Conservation (phyloP, 306 rosid genomes). For the Abrus pulchellus region DNA sequence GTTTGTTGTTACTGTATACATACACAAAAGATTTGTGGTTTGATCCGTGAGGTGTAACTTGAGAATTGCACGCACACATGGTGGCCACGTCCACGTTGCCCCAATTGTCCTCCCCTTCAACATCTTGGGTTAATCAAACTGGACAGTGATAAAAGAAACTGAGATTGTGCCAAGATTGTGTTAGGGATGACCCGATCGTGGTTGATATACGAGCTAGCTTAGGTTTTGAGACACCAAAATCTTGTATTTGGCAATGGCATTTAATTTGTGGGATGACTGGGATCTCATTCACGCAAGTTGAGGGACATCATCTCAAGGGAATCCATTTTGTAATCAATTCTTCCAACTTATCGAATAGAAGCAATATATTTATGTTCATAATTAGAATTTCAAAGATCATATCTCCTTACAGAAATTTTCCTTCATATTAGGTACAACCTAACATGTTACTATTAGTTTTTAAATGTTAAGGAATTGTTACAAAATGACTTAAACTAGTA, state of each 20-base stretch:
- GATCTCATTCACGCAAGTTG: slow-evolving; percentile 44
- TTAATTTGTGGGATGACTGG: slow-evolving; percentile 46
- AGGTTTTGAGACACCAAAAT: slow-evolving; percentile 41
- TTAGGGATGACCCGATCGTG: slow-evolving; percentile 32
- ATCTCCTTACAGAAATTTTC: slow-evolving; percentile 7
- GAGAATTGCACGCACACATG: slow-evolving; percentile 48
- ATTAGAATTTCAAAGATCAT: slow-evolving; percentile 25
- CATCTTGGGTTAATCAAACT: slow-evolving; percentile 19
- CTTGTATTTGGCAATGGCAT: slow-evolving; percentile 27
- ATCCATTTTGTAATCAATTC: slow-evolving; percentile 13
- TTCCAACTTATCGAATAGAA: slow-evolving; percentile 16
- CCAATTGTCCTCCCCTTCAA: slow-evolving; percentile 11
- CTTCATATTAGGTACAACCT: slow-evolving; percentile 21
- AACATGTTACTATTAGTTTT: neutral
- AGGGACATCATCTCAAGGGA: slow-evolving; percentile 42
- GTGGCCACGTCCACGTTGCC: slow-evolving; percentile 48
- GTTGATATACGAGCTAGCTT: slow-evolving; percentile 31
- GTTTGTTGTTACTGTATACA: slow-evolving; percentile 47
- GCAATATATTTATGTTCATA: slow-evolving; percentile 18
- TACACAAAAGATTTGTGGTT: slow-evolving; percentile 40
- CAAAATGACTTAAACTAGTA: too few species aligned
- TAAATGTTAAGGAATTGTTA: neutral
- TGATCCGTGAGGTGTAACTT: slow-evolving; percentile 50
- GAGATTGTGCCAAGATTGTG: slow-evolving; percentile 47
- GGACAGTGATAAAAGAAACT: neutral